A percentile compares a stretch with the other conserved stretches of the same genome.
Conservation (phyloP, 352 stramenopile genomes). For the Albugo candida region DNA sequence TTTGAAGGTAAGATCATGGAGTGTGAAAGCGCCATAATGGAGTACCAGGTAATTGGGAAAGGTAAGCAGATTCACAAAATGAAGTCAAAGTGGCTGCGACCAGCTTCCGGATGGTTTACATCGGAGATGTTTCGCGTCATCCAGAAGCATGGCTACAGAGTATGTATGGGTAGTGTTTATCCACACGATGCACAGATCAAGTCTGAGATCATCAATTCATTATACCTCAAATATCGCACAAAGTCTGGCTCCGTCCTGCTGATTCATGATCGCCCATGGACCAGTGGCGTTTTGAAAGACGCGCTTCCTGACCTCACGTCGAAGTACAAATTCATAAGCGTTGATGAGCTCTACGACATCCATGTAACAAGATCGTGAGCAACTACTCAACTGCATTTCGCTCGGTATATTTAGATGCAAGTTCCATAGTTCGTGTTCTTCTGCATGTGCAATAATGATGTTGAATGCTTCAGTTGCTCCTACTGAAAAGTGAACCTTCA, state of each 20-base stretch:
- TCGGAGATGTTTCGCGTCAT: slow-evolving; percentile 53
- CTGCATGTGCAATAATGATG: too few relatives aligned
- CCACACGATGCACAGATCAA: slow-evolving; percentile 74
- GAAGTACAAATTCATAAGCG: slow-evolving; percentile 41
- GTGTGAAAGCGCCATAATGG: slow-evolving; percentile 39
- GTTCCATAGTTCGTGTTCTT: too few relatives aligned
- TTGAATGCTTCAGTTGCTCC: too few relatives aligned
- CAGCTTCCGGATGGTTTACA: slow-evolving; percentile 71
- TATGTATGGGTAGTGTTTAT: slow-evolving; percentile 74
- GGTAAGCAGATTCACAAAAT: not conserved
- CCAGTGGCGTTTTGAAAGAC: slow-evolving; percentile 37
- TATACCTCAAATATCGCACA: slow-evolving; percentile 31
- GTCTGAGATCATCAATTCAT: slow-evolving; percentile 38
- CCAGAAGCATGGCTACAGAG: slow-evolving; percentile 54
- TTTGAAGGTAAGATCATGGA: slow-evolving; percentile 70
- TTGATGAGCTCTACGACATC: slow-evolving; percentile 25
- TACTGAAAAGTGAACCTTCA: too few relatives aligned
- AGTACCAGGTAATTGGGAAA: slow-evolving; percentile 8
- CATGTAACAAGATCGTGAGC: too few relatives aligned
- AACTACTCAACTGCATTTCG: too few relatives aligned
- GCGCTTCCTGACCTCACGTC: slow-evolving; percentile 28
- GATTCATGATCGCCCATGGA: slow-evolving; percentile 68
- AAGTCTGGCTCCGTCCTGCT: slow-evolving; percentile 61
- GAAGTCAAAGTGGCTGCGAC: slow-evolving; percentile 44
- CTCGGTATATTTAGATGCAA: too few relatives aligned